Evolutionary conservation across 129 eudicot genomes (phyloP), one percentile per base, ranked within the genome.

Genomic region (Artemisia argyi): DNA sequence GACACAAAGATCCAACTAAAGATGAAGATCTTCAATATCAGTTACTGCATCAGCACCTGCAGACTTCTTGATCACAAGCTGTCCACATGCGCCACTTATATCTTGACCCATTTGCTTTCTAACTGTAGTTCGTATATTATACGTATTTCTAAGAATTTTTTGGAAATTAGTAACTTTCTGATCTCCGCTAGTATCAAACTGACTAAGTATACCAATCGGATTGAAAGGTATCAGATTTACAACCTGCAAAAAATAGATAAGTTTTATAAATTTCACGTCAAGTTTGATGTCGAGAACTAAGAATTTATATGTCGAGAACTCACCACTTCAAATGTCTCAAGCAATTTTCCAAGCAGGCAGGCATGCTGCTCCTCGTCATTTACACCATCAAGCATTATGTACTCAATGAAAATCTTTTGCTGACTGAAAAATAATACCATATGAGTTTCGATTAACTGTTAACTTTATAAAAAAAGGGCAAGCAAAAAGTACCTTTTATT

Each of bases 31-130:
- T 86, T 95, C 99, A 68, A 95, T 95, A 67, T 95, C 99, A 28
- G 96, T 77, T 68, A 94, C 17, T 44, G 82, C 65, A 30, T 88
- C 99, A 35, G 96, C 75, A 65, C 90, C 17, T 44, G 82, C 65
- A 30, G 86, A 74, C 61, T 64, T 85, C 79, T 89, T 90, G 71
- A 95, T 83, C 71, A 95, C 99, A 61, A 95, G 85, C 77, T 95
- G 99, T 75, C 99, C 99, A 58, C 99, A 95, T 17, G 99, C 99
- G 44, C 99, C 99, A 69, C 92, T 90, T 50, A 95, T 88, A 84
- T 95, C 99, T 77, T 88, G 99, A 44, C 99, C 99, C 99, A 95
- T 95, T 82, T 95, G 84, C 84, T 88, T 95, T 67, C 99, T 91
- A 71, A 95, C 83, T 0, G 99, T 95, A 51, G 99, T 95, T 66